Base-by-base conservation (phyloP, 805 yeast genomes). In the Schwanniomyces yamadae region DNA sequence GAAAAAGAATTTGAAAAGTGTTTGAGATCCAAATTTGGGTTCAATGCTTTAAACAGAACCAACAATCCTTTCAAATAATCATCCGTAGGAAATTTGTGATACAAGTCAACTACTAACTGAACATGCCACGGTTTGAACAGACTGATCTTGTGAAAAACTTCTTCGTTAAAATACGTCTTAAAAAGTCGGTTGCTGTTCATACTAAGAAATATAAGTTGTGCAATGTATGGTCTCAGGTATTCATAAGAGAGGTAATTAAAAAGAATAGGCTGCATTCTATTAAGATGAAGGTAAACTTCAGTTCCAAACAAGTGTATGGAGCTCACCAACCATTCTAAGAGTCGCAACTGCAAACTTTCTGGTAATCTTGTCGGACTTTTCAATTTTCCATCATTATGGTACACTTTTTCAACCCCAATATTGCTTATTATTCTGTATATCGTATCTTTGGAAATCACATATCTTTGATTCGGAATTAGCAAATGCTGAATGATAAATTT, bases 61-160 rank as follows among this genome's bases (percentile, higher is more conserved):
- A 62, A 28, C 13, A 62, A 39, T 9, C 42, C 40, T 25, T 43
- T 51, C 23, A 63, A 44, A 16, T 52, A 44, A 12, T 48, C 53
- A 35, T 63, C 70, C 22, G 46, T 38, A 13, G 70, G 70, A 37
- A 63, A 63, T 29, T 54, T 55, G 2, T 32, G 25, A 30, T 40
- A 49, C 27, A 63, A 47, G 21, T 57, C 64, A 1, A 54, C 53
- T 7, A 55, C 57, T 13, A 50, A 37, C 32, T 55, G 52, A 11
- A 61, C 48, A 19, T 63, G 63, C 69, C 69, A 63, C 7, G 46
- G 40, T 31, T 50, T 49, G 17, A 52, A 39, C 1, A 49, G 12
- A 5, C 36, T 24, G 6, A 30, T 22, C 1, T 24, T 34, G 22
- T 41, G 43, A 7, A 36, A 29, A 12, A 41, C 27, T 4, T 36